Conservation (phyloP, 495 filamentous ascomycete genomes). For the Apodospora peruviana region DNA sequence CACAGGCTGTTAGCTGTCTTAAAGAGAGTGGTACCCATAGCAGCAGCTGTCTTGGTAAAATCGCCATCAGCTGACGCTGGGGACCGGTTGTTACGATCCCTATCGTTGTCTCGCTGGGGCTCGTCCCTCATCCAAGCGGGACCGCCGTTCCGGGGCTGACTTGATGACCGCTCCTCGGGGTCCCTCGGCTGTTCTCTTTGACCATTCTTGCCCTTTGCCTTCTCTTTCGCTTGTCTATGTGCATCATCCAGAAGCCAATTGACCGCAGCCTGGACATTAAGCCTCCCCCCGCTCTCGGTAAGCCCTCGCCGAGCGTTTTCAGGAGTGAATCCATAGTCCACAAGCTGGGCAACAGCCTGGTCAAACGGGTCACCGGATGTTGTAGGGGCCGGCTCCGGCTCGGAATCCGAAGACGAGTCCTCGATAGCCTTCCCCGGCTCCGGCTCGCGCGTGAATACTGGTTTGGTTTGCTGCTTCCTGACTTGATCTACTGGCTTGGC, state of each 20-base stretch:
- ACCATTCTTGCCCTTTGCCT: slow-evolving; percentile 27
- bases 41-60: slow-evolving; percentile 71
- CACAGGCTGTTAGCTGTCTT: slow-evolving; percentile 93
- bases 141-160: slow-evolving; percentile 27
- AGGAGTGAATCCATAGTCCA: slow-evolving; percentile 90
- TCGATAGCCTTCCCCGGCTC: slow-evolving; percentile 42
- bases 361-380: slow-evolving; percentile 58
- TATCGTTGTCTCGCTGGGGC: slow-evolving; percentile 28
- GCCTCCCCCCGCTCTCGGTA: slow-evolving; percentile 67
- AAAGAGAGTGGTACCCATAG: slow-evolving; percentile 74
- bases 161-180: slow-evolving; percentile 21
- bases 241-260: slow-evolving; percentile 88
- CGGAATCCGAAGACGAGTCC: slow-evolving; percentile 38
- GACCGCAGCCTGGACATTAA: slow-evolving; percentile 82
- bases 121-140: slow-evolving; percentile 35
- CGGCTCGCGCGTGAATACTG: slow-evolving; percentile 23
- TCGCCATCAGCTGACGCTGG: slow-evolving; percentile 64
- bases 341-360: slow-evolving; percentile 77
- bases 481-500: slow-evolving; percentile 83
- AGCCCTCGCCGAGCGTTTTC: slow-evolving; percentile 76
- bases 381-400: slow-evolving; percentile 18
- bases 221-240: slow-evolving; percentile 63
- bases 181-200: slow-evolving; percentile 16
- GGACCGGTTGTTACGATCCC: slow-evolving; percentile 50
- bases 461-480: slow-evolving; percentile 32